phyloP scores from a whole-genome alignment of 495 filamentous ascomycete genomes.

The Hypoxylon fragiforme region DNA sequence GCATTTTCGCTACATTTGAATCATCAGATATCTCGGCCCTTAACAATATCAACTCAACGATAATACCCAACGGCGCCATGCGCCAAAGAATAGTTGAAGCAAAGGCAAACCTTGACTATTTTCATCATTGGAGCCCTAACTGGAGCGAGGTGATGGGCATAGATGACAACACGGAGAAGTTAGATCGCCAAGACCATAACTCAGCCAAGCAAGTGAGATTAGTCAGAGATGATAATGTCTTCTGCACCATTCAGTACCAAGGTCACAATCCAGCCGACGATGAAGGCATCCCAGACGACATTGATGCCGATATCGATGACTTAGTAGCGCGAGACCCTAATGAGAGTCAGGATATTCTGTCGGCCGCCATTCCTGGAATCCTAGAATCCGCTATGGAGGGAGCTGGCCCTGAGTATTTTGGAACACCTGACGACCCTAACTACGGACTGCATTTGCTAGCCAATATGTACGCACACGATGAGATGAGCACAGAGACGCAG shows the following conservation, averaged over 20 bases:
- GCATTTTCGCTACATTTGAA: background rate
- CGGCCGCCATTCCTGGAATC: background rate
- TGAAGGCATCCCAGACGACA: background rate
- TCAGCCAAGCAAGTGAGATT: background rate
- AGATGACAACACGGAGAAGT: background rate
- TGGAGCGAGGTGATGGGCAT: background rate
- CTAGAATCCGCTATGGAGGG: background rate
- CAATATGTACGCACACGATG: background rate
- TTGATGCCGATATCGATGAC: conserved; percentile 14
- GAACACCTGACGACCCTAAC: background rate
- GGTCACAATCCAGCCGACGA: background rate
- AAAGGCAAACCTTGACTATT: background rate
- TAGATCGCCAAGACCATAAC: background rate
- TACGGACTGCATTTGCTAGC: background rate
- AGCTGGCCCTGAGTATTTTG: background rate
- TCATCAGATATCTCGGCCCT: background rate
- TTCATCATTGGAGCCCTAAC: background rate
- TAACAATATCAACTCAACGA: background rate
- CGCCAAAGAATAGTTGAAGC: background rate
- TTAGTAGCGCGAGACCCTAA: background rate
- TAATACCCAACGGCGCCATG: background rate
- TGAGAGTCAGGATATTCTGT: background rate
- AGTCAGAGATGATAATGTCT: background rate
- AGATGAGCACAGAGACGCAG: background rate
- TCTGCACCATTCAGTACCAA: background rate